Evolutionary conservation across 257 asterid species (phyloP).

Genomic region (Nicotiana knightiana): DNA sequence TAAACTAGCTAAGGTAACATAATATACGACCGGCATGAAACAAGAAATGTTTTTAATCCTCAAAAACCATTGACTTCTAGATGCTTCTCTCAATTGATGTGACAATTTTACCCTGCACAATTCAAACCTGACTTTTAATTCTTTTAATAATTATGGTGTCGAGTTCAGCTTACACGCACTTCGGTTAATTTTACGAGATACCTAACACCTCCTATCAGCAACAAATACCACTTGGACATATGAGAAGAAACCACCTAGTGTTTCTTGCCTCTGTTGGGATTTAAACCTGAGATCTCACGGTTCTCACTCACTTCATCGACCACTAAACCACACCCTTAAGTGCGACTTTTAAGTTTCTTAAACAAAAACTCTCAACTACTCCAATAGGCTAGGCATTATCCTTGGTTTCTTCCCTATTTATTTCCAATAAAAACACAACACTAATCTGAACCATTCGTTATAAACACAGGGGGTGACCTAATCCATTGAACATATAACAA

Average conservation of each 20-base stretch:
- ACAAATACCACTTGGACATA: too few species aligned
- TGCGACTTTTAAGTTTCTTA: neutral
- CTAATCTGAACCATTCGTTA: neutral
- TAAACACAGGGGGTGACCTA: conserved; percentile 1
- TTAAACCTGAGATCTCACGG: accelerated
- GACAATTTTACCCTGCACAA: neutral
- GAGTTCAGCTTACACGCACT: too few species aligned
- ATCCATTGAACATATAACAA: conserved; percentile 4
- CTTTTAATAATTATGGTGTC: neutral
- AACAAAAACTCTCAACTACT: neutral
- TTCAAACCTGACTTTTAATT: neutral
- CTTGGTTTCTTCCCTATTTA: neutral
- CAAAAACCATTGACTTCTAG: neutral
- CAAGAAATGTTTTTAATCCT: neutral
- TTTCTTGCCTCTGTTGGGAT: neutral
- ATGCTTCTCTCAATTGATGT: neutral
- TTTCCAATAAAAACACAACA: neutral
- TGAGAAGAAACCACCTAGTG: too few species aligned
- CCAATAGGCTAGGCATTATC: neutral
- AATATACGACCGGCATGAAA: neutral
- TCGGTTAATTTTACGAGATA: too few species aligned
- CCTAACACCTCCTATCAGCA: accelerated
- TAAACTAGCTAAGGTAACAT: neutral
- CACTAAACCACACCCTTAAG: neutral
- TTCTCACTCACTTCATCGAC: too few species aligned